Evolutionary conservation across 805 yeast genomes (phyloP), one percentile per base, ranked within the genome.

Genomic region (Dipodascus albidus): DNA sequence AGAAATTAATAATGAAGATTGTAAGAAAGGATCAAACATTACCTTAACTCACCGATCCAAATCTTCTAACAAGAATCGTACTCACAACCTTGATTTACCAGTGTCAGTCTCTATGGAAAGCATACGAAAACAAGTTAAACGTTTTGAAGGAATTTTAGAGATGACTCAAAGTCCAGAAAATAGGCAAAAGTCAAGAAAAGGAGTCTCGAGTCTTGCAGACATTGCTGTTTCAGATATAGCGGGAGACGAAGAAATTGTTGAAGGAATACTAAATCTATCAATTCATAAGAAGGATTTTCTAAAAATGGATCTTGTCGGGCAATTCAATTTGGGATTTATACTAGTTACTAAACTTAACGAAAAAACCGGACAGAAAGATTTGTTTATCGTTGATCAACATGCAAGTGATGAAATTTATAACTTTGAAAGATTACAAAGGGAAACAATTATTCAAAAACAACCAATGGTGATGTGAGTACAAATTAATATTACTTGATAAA

Each of bases 371-470:
- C 23, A 19, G 21, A 66, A 67, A n/a, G 88, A 88, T 62, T 61
- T 91, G 31, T 90, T 93, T 61, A 90, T 93, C 33, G 76, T 93
- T 50, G 99, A 93, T 66, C 99, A 93, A 67, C 99, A 93, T 70
- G 99, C 99, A 0, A 86, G 96, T 59, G 99, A 93, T 70, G 99
- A 93, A 63, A 93, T 90, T 60, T 88, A 63, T 71, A 93, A 93
- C 66, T 93, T 87, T 70, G 99, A 93, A 66, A 73, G 71, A 50
- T 68, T 85, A 15, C 82, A 79, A 59, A 66, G 70, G 17, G 74
- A 73, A 1, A 79, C 85, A 0, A 69, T 71, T 0, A 80, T 90
- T 57, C 76, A 79, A 48, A 74, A 76, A 47, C 97, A 93, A 67
- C 81, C 82, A 1, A 70, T 93, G 50, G 87, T 91, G 3, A 64